phyloP scores from a whole-genome alignment of 164 flowering plant species.

The Litsea cubeba region DNA sequence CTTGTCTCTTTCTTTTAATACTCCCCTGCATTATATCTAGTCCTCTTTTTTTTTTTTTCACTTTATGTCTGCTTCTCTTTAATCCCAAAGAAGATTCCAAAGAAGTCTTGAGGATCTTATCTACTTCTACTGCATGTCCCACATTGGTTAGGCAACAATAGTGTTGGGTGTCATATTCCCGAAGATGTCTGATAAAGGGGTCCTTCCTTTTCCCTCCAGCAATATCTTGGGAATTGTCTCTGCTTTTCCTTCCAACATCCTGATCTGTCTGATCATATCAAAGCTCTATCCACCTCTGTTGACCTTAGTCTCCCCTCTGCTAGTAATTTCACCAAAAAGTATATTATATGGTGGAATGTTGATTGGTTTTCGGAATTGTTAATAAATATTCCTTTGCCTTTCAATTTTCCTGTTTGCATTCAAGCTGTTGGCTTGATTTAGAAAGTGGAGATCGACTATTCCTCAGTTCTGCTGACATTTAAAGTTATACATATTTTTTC shows the following conservation, averaged over 20 bases:
- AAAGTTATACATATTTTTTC: too few relatives aligned
- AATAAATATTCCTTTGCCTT: neutral
- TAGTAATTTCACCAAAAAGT: neutral
- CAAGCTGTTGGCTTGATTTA: neutral
- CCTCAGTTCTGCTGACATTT: too few relatives aligned
- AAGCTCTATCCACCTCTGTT: neutral
- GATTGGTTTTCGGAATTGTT: neutral
- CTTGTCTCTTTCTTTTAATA: too few relatives aligned
- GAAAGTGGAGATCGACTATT: too few relatives aligned
- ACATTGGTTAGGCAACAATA: neutral
- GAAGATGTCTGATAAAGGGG: neutral
- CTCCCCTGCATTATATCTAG: too few relatives aligned
- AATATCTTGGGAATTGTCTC: neutral
- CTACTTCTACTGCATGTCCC: neutral
- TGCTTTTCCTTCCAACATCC: neutral
- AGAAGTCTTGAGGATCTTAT: neutral
- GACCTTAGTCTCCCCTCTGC: neutral
- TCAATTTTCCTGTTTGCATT: neutral
- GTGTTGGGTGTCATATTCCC: too few relatives aligned
- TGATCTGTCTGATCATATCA: neutral
- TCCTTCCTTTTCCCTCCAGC: neutral
- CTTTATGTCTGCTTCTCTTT: neutral
- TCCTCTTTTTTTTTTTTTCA: too few relatives aligned
- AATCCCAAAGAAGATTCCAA: neutral
- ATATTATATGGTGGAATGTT: neutral